These are phyloP conservation scores for Zalerion maritima DNA, from an alignment of 495 filamentous ascomycete genomes.

Conservation along the genomic window DNA sequence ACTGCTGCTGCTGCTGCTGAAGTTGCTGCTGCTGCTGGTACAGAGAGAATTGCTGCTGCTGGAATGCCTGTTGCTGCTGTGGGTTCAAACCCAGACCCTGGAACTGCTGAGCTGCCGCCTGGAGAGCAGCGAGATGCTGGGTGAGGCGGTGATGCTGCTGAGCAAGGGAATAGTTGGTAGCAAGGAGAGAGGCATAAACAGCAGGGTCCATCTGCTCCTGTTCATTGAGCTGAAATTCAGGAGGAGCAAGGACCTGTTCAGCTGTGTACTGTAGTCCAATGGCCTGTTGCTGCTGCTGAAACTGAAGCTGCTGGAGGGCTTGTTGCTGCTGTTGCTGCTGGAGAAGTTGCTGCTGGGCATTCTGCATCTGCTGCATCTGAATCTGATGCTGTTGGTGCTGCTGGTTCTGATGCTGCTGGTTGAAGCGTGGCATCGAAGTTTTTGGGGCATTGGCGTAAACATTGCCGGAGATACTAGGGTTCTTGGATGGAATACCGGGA, in stretches of 20 bases:
- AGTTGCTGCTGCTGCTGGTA: constrained; percentile 32
- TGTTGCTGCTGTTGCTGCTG: constrained; percentile 19
- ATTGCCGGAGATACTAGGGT: constrained; percentile 31
- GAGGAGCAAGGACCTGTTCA: constrained; percentile 78
- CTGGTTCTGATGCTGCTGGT: constrained; percentile 20
- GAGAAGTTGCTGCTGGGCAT: constrained; percentile 14
- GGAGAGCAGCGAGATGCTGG: constrained; percentile 41
- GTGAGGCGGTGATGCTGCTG: constrained; percentile 76
- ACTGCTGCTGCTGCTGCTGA: constrained; percentile 49
- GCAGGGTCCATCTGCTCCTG: constrained; percentile 64
- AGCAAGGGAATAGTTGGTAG: constrained; percentile 71
- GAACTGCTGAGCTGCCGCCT: constrained; percentile 58
- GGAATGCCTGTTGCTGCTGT: constrained; percentile 25
- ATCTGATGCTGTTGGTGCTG: constrained; percentile 27
- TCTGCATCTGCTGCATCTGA: constrained; percentile 34
- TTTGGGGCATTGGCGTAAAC: constrained; percentile 38
- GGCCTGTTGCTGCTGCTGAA: constrained; percentile 21
- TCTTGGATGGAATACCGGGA: constrained; percentile 27
- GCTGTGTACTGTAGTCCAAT: constrained; percentile 35
- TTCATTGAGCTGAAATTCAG: constrained; percentile 56
- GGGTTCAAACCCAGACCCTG: constrained; percentile 49
- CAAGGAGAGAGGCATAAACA: constrained; percentile 67
- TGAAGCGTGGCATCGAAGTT: constrained; percentile 33
- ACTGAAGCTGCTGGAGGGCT: constrained; percentile 10
- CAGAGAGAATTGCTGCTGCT: constrained; percentile 24